phyloP scores from a whole-genome alignment of 208 protist genomes.

The Leishmania mexicana region DNA sequence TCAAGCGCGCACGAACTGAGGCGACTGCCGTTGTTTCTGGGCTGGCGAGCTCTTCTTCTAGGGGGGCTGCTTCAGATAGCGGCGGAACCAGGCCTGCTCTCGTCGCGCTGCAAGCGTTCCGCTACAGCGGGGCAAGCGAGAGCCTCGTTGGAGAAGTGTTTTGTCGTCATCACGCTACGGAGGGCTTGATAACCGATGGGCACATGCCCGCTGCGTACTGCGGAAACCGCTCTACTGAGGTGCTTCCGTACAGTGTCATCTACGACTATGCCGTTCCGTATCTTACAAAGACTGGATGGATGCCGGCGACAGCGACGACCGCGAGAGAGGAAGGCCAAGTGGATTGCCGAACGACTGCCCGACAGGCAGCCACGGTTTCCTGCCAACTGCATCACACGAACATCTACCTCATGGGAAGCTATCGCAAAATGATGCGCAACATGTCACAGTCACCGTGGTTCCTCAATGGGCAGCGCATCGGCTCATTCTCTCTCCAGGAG shows the following conservation, averaged over 20 bases:
- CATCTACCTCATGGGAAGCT: constrained; percentile 86
- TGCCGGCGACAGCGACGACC: neutral
- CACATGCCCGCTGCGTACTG: constrained; percentile 62
- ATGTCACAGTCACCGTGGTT: constrained; percentile 93
- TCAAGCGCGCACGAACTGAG: constrained; percentile 14
- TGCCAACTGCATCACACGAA: constrained; percentile 65
- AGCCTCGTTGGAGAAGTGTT: constrained; percentile 71
- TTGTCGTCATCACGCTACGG: constrained; percentile 60
- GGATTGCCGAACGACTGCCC: constrained; percentile 17
- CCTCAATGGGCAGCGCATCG: constrained; percentile 67
- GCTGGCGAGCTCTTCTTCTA: constrained; percentile 1
- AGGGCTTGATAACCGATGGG: constrained; percentile 50
- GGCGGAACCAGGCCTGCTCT: constrained; percentile 3
- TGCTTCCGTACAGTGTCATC: constrained; percentile 77
- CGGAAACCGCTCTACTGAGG: constrained; percentile 63
- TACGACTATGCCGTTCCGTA: constrained; percentile 80
- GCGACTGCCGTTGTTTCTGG: neutral
- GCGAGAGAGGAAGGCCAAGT: neutral
- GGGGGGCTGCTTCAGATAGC: neutral
- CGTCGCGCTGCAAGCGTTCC: constrained; percentile 53
- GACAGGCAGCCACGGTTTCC: constrained; percentile 45
- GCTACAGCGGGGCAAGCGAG: constrained; percentile 59
- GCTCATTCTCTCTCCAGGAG: constrained; percentile 85
- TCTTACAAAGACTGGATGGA: constrained; percentile 49
- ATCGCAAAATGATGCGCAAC: constrained; percentile 84